Conservation (phyloP, 495 filamentous ascomycete species). For the Jackrogersella minutella region DNA sequence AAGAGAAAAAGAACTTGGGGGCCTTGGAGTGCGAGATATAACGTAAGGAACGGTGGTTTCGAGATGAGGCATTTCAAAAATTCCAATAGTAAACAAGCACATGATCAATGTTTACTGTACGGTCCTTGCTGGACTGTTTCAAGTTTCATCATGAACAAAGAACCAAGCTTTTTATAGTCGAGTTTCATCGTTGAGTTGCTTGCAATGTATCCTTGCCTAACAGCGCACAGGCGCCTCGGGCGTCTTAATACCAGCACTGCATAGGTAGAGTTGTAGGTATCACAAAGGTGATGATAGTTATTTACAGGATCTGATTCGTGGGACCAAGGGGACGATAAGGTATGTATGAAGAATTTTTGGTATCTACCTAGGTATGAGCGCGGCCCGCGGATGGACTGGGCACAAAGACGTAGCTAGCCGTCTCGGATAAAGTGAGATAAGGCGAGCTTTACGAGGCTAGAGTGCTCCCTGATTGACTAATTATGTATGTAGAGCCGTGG, state of each 20-base stretch:
- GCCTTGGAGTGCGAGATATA: not conserved
- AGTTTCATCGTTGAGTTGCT: constrained; percentile 37
- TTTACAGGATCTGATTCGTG: constrained; percentile 29
- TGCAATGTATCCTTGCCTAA: constrained; percentile 32
- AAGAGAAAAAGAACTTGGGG: constrained; percentile 24
- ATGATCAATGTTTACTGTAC: constrained; percentile 28
- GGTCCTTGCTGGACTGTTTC: constrained; percentile 26
- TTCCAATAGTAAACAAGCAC: constrained; percentile 18
- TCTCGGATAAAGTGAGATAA: constrained; percentile 24
- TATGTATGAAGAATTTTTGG: not conserved
- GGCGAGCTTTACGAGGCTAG: constrained; percentile 17
- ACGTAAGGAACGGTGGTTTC: not conserved
- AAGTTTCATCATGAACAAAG: constrained; percentile 29
- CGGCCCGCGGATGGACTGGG: constrained; percentile 6
- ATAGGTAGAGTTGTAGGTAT: constrained; percentile 21
- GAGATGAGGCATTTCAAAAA: constrained; percentile 14
- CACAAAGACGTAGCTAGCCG: constrained; percentile 15
- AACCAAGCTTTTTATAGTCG: constrained; percentile 37
- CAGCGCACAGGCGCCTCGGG: constrained; percentile 28
- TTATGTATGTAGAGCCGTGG: not conserved
- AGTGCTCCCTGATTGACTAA: not conserved
- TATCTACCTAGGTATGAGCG: not conserved
- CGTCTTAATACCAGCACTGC: constrained; percentile 9
- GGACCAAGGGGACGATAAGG: constrained; percentile 12
- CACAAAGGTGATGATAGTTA: not conserved